Percentiles rank a stretch among this genome's conserved stretches.
These are phyloP conservation scores for Neurospora sp. DNA, from an alignment of 495 filamentous ascomycete genomes.

Conservation along the genomic window DNA sequence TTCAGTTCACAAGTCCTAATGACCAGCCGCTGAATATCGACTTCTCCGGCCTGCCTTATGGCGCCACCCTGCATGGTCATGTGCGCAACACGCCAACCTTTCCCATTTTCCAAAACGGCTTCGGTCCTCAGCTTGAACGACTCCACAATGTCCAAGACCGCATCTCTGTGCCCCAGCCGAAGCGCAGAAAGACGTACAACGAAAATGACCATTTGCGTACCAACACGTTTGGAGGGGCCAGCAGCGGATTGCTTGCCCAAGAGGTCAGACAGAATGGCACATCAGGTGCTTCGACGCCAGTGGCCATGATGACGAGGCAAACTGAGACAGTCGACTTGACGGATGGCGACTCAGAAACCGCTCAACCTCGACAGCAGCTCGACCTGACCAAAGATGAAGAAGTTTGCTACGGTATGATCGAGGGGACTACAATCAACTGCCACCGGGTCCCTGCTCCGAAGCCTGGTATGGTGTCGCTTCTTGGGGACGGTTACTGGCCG, in stretches of 20 bases:
- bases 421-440: constrained; percentile 58
- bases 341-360: constrained; percentile 44
- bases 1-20: constrained; percentile 35
- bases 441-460: constrained; percentile 55
- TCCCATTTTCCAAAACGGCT: constrained; percentile 23
- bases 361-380: constrained; percentile 43
- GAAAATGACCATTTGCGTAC: constrained; percentile 31
- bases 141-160: constrained; percentile 65
- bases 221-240: constrained; percentile 33
- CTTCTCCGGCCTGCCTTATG: constrained; percentile 9
- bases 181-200: constrained; percentile 50
- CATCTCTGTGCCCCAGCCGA: constrained; percentile 44
- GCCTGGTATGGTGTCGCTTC: constrained; percentile 42
- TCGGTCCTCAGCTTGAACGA: constrained; percentile 49
- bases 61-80: not conserved
- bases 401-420: constrained; percentile 79
- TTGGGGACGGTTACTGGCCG: constrained; percentile 51
- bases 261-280: constrained; percentile 48
- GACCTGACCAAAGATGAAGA: constrained; percentile 39
- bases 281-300: constrained; percentile 28
- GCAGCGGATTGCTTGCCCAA: constrained; percentile 50
- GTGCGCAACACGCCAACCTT: constrained; percentile 5
- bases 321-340: constrained; percentile 57
- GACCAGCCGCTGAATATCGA: constrained; percentile 8
- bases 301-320: not conserved